Evolutionary conservation across 2,329 filamentous ascomycete species (phyloP), one percentile per base, ranked within the genome.

Genomic region (Aspergillus arachidicola): DNA sequence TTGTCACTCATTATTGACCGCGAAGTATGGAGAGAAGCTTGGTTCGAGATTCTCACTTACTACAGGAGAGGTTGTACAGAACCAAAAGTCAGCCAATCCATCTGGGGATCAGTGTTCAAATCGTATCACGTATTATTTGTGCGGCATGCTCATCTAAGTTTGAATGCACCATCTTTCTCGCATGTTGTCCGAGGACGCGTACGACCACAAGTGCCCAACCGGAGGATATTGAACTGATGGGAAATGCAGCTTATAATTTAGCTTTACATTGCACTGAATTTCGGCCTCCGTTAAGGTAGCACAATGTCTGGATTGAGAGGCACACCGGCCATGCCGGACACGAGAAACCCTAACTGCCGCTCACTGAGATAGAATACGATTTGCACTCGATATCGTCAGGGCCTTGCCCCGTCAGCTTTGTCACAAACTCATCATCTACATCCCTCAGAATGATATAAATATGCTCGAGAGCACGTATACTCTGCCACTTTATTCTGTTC

Each of bases 361-460:
- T 21, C 26, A 26, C 6, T 12, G 32, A 12, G 32, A 11, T 4
- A 34, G 32, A 5, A 45, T 58, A 62, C n/a, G n/a, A 43, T 16
- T 30, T 54, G 48, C 46, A 54, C 11, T 19, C 28, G 32, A 57
- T 45, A 4, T 46, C 55, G 3, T 48, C 19, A 11, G 45, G 46
- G 14, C 16, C 6, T 36, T 62, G 60, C 1, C 55, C 55, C 10
- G 60, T 58, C 34, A 54, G 21, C 6, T 14, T 4, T 7, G 55
- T 61, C 6, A 62, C 36, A 6, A 58, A 21, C 21, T 21, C 43
- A 43, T 63, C 57, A 32, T 60, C 58, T 26, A 28, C 61, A 10
- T 46, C 45, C 32, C 57, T 50, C 21, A 60, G 23, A 23, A 63
- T 55, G 28, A 63, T 45, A 51, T 63, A 57, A 12, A 63, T 51